A percentile compares a stretch with the other conserved stretches of the same genome.
Evolutionary conservation across 371 early-diverging fungal genomes (phyloP).

Genomic region (Smittium mucronatum): DNA sequence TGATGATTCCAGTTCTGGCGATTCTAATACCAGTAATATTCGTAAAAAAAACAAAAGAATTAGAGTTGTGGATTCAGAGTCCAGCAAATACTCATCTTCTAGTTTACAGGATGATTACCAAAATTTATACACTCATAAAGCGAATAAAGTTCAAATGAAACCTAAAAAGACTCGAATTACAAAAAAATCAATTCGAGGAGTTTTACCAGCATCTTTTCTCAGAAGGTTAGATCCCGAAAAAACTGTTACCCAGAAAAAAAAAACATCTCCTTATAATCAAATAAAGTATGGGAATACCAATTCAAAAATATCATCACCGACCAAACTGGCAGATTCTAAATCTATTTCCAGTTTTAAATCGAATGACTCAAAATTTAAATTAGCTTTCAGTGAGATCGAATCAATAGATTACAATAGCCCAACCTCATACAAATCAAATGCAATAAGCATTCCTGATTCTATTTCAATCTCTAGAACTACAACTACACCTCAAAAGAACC

Average conservation of each 20-base stretch:
- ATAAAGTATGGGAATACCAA: background rate
- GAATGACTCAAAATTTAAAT: background rate
- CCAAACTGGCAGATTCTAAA: background rate
- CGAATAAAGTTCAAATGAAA: too few species aligned
- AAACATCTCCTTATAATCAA: background rate
- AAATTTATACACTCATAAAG: too few species aligned
- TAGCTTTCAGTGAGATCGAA: background rate
- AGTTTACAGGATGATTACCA: too few species aligned
- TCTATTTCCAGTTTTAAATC: background rate
- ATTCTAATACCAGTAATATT: background rate
- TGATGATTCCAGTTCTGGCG: too few species aligned
- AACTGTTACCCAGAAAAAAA: background rate
- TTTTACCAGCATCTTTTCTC: conserved; percentile 13
- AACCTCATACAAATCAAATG: background rate
- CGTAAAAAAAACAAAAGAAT: background rate
- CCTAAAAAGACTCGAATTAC: conserved; percentile 3
- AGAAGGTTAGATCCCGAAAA: background rate
- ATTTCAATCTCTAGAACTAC: background rate
- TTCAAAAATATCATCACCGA: background rate
- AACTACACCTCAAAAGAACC: background rate
- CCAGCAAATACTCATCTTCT: background rate
- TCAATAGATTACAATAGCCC: background rate
- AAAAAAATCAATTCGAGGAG: conserved; percentile 13
- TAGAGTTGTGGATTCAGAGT: background rate
- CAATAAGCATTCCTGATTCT: background rate